phyloP scores from a whole-genome alignment of 148 eudicot species.

The Chenopodium suecicum region DNA sequence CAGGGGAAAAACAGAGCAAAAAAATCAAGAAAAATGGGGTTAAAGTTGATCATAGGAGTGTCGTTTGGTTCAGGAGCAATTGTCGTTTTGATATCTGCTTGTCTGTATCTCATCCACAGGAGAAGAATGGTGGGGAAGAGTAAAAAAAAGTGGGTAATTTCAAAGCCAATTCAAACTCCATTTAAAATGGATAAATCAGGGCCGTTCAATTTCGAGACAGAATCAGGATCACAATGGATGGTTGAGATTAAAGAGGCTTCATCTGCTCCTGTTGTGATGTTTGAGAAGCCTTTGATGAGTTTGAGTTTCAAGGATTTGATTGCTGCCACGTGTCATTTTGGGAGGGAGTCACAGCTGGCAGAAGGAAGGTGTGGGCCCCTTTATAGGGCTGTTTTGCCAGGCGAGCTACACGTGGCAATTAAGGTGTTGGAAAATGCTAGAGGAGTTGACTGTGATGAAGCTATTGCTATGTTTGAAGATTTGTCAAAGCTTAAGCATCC shows the following conservation, averaged over 20 bases:
- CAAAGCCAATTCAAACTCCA: constrained; percentile 53
- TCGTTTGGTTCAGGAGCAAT: constrained; percentile 40
- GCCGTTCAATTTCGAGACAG: constrained; percentile 82
- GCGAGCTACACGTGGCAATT: constrained; percentile 91
- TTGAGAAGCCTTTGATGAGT: constrained; percentile 94
- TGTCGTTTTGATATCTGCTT: constrained; percentile 21
- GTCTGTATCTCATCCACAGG: constrained; percentile 27
- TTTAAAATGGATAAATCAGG: constrained; percentile 75
- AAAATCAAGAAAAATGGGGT: constrained; percentile 17
- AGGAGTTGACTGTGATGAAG: constrained; percentile 42
- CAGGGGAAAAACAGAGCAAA: constrained; percentile 16
- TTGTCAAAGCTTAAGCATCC: constrained; percentile 65
- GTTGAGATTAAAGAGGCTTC: constrained; percentile 66
- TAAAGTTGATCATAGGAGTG: constrained; percentile 25
- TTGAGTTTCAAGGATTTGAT: constrained; percentile 85
- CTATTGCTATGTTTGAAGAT: constrained; percentile 67
- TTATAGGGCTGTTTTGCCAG: constrained; percentile 78
- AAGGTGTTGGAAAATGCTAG: constrained; percentile 75
- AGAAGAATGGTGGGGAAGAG: constrained; percentile 30
- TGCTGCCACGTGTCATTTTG: constrained; percentile 83
- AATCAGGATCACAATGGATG: constrained; percentile 81
- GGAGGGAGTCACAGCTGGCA: constrained; percentile 74
- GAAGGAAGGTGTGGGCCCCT: constrained; percentile 88
- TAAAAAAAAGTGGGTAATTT: constrained; percentile 71
- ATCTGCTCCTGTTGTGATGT: constrained; percentile 78